These are phyloP conservation scores for Forsythia viridissima DNA, from an alignment of 257 asterid genomes.

Conservation along the genomic window DNA sequence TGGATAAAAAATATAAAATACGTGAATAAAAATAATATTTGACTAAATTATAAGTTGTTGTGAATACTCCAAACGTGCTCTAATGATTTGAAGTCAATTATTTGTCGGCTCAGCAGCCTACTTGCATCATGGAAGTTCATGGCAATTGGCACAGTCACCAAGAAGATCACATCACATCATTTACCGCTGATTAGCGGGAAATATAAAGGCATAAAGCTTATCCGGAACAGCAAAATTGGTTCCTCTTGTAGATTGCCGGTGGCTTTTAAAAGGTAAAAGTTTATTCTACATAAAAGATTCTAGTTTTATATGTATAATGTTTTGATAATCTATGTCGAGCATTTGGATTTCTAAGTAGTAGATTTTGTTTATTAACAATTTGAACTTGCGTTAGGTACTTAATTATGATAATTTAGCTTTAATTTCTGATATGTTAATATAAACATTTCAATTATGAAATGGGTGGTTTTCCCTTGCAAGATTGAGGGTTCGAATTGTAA, in stretches of 20 bases:
- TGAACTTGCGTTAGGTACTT: no score
- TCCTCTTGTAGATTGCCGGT: neutral
- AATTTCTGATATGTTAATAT: neutral
- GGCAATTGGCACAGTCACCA: slow-evolving; percentile 28
- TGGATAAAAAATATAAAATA: no score
- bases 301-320: neutral
- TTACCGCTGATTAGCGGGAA: neutral
- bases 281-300: neutral
- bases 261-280: neutral
- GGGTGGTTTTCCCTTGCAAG: neutral
- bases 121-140: slow-evolving; percentile 13
- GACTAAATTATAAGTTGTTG: no score
- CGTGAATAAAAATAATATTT: no score
- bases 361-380: neutral
- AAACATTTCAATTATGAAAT: neutral
- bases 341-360: neutral
- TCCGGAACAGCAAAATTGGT: neutral
- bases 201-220: neutral
- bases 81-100: no score
- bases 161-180: slow-evolving; percentile 6
- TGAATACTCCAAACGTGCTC: no score
- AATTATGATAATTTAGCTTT: neutral
- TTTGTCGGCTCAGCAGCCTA: no score
- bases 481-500: neutral
- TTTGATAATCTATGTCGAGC: neutral